A percentile compares a stretch with the other conserved stretches of the same genome.
These are phyloP conservation scores for Cyberlindnera subsufficiens DNA, from an alignment of 805 yeast genomes.

Conservation along the genomic window DNA sequence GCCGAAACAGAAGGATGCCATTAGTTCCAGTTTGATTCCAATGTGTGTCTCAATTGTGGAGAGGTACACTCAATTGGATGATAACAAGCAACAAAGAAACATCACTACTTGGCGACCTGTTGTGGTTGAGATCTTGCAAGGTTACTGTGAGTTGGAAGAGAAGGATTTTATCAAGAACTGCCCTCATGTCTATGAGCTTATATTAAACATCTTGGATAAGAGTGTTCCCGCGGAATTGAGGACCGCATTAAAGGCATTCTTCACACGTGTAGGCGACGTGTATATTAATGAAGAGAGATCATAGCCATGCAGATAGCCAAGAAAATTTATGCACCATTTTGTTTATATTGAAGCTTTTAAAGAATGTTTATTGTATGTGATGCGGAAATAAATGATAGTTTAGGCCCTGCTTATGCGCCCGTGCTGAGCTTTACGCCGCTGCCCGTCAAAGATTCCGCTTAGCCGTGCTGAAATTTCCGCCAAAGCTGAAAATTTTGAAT, in stretches of 20 bases:
- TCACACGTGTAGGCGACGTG: conserved; percentile 49
- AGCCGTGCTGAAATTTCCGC: conserved; percentile 16
- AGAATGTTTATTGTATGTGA: not conserved
- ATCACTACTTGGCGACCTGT: conserved; percentile 89
- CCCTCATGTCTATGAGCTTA: conserved; percentile 54
- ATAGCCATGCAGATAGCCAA: not conserved
- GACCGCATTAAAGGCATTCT: conserved; percentile 51
- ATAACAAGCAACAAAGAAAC: conserved; percentile 68
- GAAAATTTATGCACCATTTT: not conserved
- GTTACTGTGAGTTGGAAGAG: conserved; percentile 71
- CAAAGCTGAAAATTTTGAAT: conserved; percentile 1
- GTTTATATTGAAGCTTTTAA: not conserved
- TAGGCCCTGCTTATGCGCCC: not conserved
- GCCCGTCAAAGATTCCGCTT: not conserved
- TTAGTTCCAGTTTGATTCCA: conserved; percentile 52
- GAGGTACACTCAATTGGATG: conserved; percentile 69
- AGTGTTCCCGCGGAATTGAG: conserved; percentile 58
- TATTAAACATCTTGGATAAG: conserved; percentile 55
- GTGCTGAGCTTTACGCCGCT: conserved; percentile 10
- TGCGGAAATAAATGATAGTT: not conserved
- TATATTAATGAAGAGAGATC: conserved; percentile 26
- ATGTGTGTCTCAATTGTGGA: conserved; percentile 66
- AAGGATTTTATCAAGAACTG: conserved; percentile 58
- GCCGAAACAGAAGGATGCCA: conserved; percentile 39
- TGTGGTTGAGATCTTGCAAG: conserved; percentile 80